Evolutionary conservation across 169 alveolate genomes (phyloP), one percentile per base, ranked within the genome.

Genomic region (Plasmodium vivax): DNA sequence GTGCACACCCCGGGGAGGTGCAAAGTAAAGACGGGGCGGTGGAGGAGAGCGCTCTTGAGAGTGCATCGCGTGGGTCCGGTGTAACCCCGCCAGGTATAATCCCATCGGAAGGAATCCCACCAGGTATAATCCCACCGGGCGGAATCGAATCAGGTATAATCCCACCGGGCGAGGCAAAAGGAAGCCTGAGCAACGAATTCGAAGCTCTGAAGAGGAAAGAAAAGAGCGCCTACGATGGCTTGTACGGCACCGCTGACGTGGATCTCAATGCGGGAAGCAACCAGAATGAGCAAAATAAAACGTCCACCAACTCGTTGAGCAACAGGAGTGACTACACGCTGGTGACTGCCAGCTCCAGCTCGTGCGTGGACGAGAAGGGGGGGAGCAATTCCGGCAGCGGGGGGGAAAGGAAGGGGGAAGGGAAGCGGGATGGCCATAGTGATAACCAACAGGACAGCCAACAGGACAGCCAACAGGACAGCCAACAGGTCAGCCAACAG

Each of bases 301-400:
- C 82, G 1, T n/a, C 77, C 14, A 41, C 23, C 16, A 41, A 93
- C 43, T 83, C 84, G 30, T 36, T 47, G 2, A 75, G 88, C 45
- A 23, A 51, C 16, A 80, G 38, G 72, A 75, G 93, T 62, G 58
- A 47, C 7, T 58, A 68, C 10, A 82, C 90, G 2, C 54, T 82
- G 34, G 90, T 82, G 8, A 82, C 90, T 7, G 90, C 80, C 3
- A 82, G 80, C n/a, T 82, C 90, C 2, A 56, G 77, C 30, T 82
- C 90, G 5, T 32, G 68, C 14, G 56, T 32, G 3, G 80, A 82
- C 3, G 90, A 56, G n/a, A 80, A 30, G 32, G 58, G 62, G 27
- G 27, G 75, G 36, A 34, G 68, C n/a, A 14, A 47, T n/a, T 83
- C 38, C 91, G 51, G 14, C 56, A 36, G 45, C 47, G 79, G 41